Base-by-base conservation (phyloP, 345 rosid genomes). In the Gossypium stocksii region DNA sequence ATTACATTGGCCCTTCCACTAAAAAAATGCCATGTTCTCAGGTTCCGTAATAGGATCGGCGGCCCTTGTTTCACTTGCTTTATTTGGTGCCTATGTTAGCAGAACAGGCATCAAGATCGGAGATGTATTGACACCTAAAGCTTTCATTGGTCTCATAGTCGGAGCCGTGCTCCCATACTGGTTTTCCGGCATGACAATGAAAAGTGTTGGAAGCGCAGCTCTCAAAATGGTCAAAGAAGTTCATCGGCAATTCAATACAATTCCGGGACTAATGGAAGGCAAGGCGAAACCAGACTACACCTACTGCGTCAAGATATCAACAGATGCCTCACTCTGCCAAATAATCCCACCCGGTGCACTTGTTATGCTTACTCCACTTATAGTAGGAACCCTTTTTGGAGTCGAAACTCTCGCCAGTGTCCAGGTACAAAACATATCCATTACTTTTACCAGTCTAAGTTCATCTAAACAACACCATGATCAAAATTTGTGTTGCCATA, bases 121-220 rank as follows among this genome's bases (percentile, higher is more conserved):
- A 0, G 86, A 90, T 62, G 86, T 88, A 19, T 71, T 87, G 79
- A 87, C 89, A 1, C 92, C 94, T 4, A 90, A 88, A 82, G 92
- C 82, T 64, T 88, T 90, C 82, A 83, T 88, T 0, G 92, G 90
- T 23, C 78, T 88, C 61, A 71, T 88, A 5, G 89, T 87, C 1
- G 94, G 92, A n/a, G 94, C 92, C 19, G 85, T 88, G 94, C 94
- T 88, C 59, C 92, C 89, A 0, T 90, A 80, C 85, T 84, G 92
- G 92, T 88, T 88, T 75, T 87, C 92, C 0, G 86, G 92, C 75
- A 83, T 83, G 92, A 87, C 92, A 72, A 88, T 88, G 94, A 90
- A 90, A 82, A 88, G 90, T 20, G 90, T 90, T 2, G 94, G 94
- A 66, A 90, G 84, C 64, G 85, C 86, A 46, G 92, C 90, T 16